Conservation (phyloP, 78 protist genomes). For the Dictyostelium purpureum region DNA sequence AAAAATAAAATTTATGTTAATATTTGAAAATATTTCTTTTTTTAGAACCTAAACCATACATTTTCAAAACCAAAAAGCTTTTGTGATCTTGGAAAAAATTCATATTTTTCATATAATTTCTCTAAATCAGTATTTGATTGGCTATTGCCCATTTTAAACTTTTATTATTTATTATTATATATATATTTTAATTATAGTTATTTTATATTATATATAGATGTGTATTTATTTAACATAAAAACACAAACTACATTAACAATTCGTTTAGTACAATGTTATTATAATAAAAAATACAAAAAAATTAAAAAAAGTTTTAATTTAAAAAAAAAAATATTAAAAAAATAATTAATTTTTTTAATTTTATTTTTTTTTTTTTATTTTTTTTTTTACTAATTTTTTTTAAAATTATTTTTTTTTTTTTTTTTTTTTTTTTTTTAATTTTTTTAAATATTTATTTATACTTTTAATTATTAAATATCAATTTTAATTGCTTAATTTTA, state of each 20-base stretch:
- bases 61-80: constrained; percentile 58
- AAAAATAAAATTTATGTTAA: too few species aligned
- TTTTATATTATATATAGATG: neutral
- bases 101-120: neutral
- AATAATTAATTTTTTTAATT: neutral
- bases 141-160: neutral
- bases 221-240: neutral
- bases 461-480: too few species aligned
- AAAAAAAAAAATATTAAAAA: neutral
- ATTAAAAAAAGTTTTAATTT: too few species aligned
- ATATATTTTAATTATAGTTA: neutral
- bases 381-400: neutral
- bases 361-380: neutral
- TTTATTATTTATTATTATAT: neutral
- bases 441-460: too few species aligned
- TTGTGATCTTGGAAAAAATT: constrained; percentile 17
- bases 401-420: neutral
- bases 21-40: too few species aligned
- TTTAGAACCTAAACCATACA: constrained; percentile 22
- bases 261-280: too few species aligned
- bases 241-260: too few species aligned
- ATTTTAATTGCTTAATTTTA: too few species aligned
- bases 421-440: too few species aligned
- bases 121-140: constrained; percentile 35
- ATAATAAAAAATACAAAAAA: too few species aligned